Evolutionary conservation across 148 eudicot species (phyloP), one percentile per base, ranked within the genome.

Genomic region (Fallopia convolvulus): DNA sequence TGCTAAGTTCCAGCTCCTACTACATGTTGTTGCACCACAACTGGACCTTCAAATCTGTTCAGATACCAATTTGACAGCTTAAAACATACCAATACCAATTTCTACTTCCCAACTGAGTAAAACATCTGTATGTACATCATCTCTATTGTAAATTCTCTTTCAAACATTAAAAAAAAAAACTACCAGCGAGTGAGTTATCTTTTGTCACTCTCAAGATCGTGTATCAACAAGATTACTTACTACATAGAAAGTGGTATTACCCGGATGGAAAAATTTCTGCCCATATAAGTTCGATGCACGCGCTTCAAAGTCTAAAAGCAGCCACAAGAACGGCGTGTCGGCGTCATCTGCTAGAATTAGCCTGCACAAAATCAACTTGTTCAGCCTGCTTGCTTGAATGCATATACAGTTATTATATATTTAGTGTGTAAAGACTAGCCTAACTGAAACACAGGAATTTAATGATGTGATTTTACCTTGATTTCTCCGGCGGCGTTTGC

Each of bases 401-500:
- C 30, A 26, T 26, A 26, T 26, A 26, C 1, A 1, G n/a, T n/a
- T 26, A 26, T 26, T 26, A 26, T 26, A 26, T 26, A 26, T 26
- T 26, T 26, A 26, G 30, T 0, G 30, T 26, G 30, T 26, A 26
- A 26, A 26, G 30, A 26, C 30, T 26, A 26, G 30, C 1, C 30
- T 26, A n/a, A 18, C 60, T 55, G n/a, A 36, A 26, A 66, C 33
- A 68, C 21, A 36, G 72, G 15, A 15, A 33, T 36, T 1, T 2
- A 1, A 68, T 36, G 1, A 68, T 68, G 72, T 6, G 11, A 68
- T 39, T 74, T 78, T 81, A 83, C 76, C 79, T 39, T 39, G 78
- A 70, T 52, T 40, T 63, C 77, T 83, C 58, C 82, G 80, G 46
- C 68, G 74, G 9, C 74, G 70, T 76, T 73, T 73, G 82, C 72